Evolutionary conservation across 2,329 filamentous ascomycete species (phyloP).

Genomic region (Sarocladiaceae sp.): DNA sequence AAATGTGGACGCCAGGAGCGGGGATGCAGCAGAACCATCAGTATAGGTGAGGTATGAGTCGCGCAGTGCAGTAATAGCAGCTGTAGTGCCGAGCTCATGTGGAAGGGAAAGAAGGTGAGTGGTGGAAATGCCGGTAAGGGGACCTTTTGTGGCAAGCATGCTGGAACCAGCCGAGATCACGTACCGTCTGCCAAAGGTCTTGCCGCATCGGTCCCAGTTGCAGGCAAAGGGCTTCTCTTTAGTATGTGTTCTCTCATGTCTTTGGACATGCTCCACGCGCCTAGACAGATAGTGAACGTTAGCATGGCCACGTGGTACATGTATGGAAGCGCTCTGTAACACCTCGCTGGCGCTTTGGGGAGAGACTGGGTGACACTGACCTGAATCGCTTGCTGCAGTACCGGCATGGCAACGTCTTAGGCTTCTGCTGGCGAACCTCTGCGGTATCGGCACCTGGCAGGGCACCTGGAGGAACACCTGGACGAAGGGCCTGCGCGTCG

Average conservation of each 20-base stretch:
- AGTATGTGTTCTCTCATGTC: conserved; percentile 61
- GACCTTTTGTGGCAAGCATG: conserved; percentile 9
- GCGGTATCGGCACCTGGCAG: conserved; percentile 38
- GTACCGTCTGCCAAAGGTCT: conserved; percentile 59
- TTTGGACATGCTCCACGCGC: conserved; percentile 60
- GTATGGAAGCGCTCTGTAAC: conserved; percentile 13
- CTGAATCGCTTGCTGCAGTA: conserved; percentile 61
- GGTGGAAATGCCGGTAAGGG: conserved; percentile 5
- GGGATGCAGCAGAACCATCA: background rate
- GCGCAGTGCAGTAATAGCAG: conserved; percentile 1
- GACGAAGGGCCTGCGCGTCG: conserved; percentile 36
- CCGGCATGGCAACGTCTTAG: conserved; percentile 58
- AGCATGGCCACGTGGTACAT: conserved; percentile 1
- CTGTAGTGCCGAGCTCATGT: conserved; percentile 5
- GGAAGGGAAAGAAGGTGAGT: conserved; percentile 10
- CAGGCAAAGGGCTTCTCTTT: conserved; percentile 63
- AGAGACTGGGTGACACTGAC: conserved; percentile 33
- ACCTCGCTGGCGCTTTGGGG: conserved; percentile 3
- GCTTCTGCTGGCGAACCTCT: conserved; percentile 53
- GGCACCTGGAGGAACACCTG: conserved; percentile 18
- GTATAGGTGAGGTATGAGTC: background rate
- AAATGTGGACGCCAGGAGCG: background rate
- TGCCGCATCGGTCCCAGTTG: conserved; percentile 55
- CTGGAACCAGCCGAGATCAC: conserved; percentile 23
- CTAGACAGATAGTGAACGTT: conserved; percentile 29